Evolutionary conservation across 2,329 filamentous ascomycete species (phyloP).

Genomic region (Hypoxylon sp.): DNA sequence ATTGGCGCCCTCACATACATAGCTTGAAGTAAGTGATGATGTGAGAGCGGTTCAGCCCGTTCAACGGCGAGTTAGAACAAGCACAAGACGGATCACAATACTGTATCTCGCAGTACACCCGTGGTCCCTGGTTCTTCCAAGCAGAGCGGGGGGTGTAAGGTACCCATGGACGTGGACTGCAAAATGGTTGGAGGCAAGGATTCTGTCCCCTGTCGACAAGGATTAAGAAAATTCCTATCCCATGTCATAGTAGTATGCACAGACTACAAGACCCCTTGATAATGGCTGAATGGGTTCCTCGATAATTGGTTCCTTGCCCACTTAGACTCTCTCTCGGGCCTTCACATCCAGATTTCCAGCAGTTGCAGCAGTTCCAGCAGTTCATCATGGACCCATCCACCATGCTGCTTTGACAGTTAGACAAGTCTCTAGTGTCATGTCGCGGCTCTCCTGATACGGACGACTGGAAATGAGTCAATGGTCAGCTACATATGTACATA

Average conservation of each 20-base stretch:
- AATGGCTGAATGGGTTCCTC: constrained; percentile 26
- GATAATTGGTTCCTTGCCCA: constrained; percentile 39
- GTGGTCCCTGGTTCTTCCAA: constrained; percentile 28
- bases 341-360: constrained; percentile 33
- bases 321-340: constrained; percentile 35
- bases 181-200: constrained; percentile 43
- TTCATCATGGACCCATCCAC: constrained; percentile 31
- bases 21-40: constrained; percentile 14
- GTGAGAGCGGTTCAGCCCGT: constrained; percentile 27
- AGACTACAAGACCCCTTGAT: constrained; percentile 29
- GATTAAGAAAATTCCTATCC: constrained; percentile 41
- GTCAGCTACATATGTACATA: neutral
- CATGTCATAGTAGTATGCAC: constrained; percentile 32
- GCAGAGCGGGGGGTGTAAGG: constrained; percentile 23
- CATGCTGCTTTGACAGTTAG: constrained; percentile 19
- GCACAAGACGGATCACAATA: neutral
- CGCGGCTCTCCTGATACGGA: constrained; percentile 9
- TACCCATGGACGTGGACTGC: constrained; percentile 40
- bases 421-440: constrained; percentile 2
- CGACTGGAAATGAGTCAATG: constrained; percentile 23
- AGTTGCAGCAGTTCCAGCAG: constrained; percentile 15
- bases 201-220: constrained; percentile 31
- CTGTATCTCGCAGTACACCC: constrained; percentile 6
- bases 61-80: constrained; percentile 13
- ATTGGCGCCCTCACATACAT: neutral